Percentiles rank a stretch among this genome's conserved stretches.
These are phyloP conservation scores for Beverwykella pulmonaria DNA, from an alignment of 495 filamentous ascomycete genomes.

Conservation along the genomic window DNA sequence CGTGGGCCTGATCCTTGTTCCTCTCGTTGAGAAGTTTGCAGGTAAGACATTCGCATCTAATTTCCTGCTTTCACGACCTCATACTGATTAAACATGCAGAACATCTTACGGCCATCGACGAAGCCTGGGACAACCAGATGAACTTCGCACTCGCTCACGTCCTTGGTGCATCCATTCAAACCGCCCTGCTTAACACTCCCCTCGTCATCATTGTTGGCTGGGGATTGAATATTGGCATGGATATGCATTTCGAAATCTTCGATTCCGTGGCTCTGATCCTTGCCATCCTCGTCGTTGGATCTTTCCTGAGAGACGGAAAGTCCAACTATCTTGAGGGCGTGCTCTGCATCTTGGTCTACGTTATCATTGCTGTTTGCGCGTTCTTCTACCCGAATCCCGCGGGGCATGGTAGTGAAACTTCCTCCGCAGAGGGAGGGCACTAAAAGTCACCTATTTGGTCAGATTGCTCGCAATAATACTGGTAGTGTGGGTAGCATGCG, in stretches of 20 bases:
- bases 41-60: slow-evolving; percentile 12
- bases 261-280: slow-evolving; percentile 85
- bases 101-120: slow-evolving; percentile 86
- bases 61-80: neutral
- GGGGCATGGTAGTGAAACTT: slow-evolving; percentile 12
- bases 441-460: neutral
- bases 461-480: neutral
- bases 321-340: slow-evolving; percentile 53
- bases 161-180: slow-evolving; percentile 85
- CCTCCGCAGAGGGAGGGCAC: neutral
- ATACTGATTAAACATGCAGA: slow-evolving; percentile 51
- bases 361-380: slow-evolving; percentile 64
- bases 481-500: neutral
- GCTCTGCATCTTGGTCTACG: slow-evolving; percentile 68
- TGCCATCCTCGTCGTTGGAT: slow-evolving; percentile 72
- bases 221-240: slow-evolving; percentile 71
- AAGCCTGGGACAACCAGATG: slow-evolving; percentile 84
- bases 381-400: slow-evolving; percentile 63
- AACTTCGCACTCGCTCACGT: slow-evolving; percentile 93
- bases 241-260: slow-evolving; percentile 85
- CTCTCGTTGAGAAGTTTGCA: slow-evolving; percentile 87
- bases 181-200: slow-evolving; percentile 84
- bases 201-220: slow-evolving; percentile 83
- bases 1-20: slow-evolving; percentile 60
- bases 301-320: slow-evolving; percentile 52